Percentiles rank a stretch among this genome's conserved stretches.
Evolutionary conservation across 164 flowering plant genomes (phyloP).

Genomic region (Vitis amurensis): DNA sequence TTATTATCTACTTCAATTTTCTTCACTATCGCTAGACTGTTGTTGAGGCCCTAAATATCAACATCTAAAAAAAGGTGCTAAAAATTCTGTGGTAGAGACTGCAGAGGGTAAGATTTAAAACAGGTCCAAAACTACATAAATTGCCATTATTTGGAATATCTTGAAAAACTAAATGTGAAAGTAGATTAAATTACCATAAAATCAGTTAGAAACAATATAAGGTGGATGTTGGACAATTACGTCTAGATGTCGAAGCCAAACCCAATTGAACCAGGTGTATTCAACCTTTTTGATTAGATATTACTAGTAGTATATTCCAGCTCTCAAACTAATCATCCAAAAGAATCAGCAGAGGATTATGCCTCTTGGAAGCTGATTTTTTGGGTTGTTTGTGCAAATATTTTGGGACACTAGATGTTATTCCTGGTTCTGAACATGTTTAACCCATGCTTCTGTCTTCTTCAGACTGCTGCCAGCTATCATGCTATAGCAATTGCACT

Average conservation of each 20-base stretch:
- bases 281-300: neutral
- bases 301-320: neutral
- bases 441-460: conserved; percentile 9
- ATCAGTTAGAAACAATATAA: neutral
- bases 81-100: no score
- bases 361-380: neutral
- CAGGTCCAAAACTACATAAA: neutral
- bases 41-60: neutral
- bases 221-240: neutral
- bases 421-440: neutral
- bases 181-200: no score
- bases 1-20: neutral
- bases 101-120: no score
- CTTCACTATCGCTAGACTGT: neutral
- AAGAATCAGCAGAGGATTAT: neutral
- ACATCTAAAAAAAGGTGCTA: neutral
- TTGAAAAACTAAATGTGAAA: no score
- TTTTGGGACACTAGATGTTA: neutral
- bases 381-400: neutral
- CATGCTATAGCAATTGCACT: conserved; percentile 98
- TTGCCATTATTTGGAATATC: neutral
- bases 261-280: neutral
- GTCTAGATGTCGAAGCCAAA: neutral
- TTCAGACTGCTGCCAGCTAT: conserved; percentile 95
- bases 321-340: neutral